These are phyloP conservation scores for Cantharellus anzutake DNA, from an alignment of 768 basidiomycete species.

Conservation along the genomic window DNA sequence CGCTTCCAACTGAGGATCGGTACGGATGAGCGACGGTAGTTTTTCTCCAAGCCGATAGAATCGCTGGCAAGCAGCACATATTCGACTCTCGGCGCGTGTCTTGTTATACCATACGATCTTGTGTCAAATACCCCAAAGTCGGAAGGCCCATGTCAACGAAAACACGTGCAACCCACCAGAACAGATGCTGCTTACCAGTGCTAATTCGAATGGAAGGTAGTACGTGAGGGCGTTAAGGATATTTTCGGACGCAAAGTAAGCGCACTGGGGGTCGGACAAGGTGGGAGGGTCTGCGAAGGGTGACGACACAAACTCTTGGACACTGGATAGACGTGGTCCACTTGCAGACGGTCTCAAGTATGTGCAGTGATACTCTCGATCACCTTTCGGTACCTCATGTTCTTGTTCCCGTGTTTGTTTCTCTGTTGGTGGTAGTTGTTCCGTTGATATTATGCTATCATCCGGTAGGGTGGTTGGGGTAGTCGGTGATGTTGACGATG, in stretches of 20 bases:
- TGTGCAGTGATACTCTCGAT: background rate
- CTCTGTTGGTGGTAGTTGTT: no score
- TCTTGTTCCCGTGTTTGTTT: no score
- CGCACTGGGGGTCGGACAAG: conserved; percentile 44
- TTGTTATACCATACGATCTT: conserved; percentile 79
- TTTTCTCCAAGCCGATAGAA: conserved; percentile 51
- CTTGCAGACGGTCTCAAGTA: background rate
- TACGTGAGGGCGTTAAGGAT: conserved; percentile 53
- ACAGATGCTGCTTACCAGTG: conserved; percentile 30
- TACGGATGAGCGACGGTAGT: conserved; percentile 25
- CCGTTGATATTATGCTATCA: no score
- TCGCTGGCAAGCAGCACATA: conserved; percentile 63
- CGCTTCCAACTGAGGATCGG: background rate
- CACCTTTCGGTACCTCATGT: no score
- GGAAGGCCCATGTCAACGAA: no score
- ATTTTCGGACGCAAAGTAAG: conserved; percentile 60
- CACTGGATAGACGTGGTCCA: background rate
- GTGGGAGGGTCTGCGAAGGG: conserved; percentile 50
- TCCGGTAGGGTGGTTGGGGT: no score
- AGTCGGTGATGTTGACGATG: no score
- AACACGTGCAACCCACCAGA: no score
- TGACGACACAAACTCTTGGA: conserved; percentile 41
- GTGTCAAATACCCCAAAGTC: background rate
- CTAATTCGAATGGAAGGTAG: conserved; percentile 50
- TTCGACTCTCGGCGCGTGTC: conserved; percentile 44